phyloP scores from a whole-genome alignment of 2,329 filamentous ascomycete genomes.

The Endothia cerciana region DNA sequence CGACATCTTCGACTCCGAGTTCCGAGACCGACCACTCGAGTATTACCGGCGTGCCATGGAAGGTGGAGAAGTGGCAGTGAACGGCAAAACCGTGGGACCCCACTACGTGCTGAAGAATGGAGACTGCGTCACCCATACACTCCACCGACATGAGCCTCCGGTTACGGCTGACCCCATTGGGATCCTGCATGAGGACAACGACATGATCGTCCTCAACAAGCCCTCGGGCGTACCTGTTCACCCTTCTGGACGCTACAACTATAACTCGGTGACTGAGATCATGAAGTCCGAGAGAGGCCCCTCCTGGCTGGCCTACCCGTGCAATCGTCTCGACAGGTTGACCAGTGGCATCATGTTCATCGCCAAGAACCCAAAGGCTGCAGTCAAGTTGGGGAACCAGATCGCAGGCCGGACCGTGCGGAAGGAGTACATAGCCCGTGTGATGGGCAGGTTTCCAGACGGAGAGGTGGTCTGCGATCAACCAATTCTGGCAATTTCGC shows the following conservation, averaged over 20 bases:
- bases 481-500: slow-evolving; percentile 90
- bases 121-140: slow-evolving; percentile 87
- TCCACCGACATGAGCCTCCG: slow-evolving; percentile 94
- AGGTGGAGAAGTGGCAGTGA: slow-evolving; percentile 76
- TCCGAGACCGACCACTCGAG: slow-evolving; percentile 80
- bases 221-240: slow-evolving; percentile 92
- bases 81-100: slow-evolving; percentile 71
- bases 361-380: slow-evolving; percentile 80
- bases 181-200: slow-evolving; percentile 87
- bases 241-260: slow-evolving; percentile 92
- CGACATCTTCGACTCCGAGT: slow-evolving; percentile 90
- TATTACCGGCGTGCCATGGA: slow-evolving; percentile 91
- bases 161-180: slow-evolving; percentile 80
- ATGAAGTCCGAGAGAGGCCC: slow-evolving; percentile 74
- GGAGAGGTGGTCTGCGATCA: slow-evolving; percentile 91
- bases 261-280: slow-evolving; percentile 93
- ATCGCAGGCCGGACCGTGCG: slow-evolving; percentile 81
- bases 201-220: slow-evolving; percentile 96
- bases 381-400: slow-evolving; percentile 75
- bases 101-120: slow-evolving; percentile 82
- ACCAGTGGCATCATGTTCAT: slow-evolving; percentile 99
- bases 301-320: slow-evolving; percentile 66
- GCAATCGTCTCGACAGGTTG: slow-evolving; percentile 90
- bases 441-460: slow-evolving; percentile 88
- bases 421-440: slow-evolving; percentile 93